phyloP scores from a whole-genome alignment of 2,329 filamentous ascomycete genomes.

The Pleurostoma richardsiae region DNA sequence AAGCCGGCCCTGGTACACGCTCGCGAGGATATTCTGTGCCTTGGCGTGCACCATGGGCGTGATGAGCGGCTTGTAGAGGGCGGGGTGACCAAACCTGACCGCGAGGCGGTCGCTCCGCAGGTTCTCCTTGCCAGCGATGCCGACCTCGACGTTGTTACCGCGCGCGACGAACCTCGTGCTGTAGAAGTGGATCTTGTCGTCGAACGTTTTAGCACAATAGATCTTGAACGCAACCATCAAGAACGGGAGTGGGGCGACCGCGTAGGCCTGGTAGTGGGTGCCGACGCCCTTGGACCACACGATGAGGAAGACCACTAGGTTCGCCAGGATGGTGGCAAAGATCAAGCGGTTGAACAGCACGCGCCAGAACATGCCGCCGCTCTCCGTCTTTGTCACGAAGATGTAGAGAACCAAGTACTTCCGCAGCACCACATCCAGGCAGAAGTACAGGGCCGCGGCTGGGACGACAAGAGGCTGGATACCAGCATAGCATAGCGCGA shows the following conservation, averaged over 20 bases:
- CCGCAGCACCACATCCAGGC: conserved; percentile 82
- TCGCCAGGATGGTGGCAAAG: conserved; percentile 73
- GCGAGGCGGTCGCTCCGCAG: conserved; percentile 64
- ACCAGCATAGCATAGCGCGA: conserved; percentile 77
- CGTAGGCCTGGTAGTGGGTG: conserved; percentile 56
- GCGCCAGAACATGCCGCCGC: conserved; percentile 88
- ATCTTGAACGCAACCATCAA: conserved; percentile 80
- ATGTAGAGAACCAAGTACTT: conserved; percentile 94
- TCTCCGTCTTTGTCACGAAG: conserved; percentile 95
- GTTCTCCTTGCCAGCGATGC: conserved; percentile 42
- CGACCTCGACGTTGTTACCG: conserved; percentile 36
- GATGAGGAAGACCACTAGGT: conserved; percentile 72
- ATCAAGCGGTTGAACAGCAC: conserved; percentile 89
- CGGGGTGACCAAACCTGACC: conserved; percentile 83
- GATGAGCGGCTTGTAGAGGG: conserved; percentile 81
- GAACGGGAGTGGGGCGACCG: conserved; percentile 70
- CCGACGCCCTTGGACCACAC: conserved; percentile 65
- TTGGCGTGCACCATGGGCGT: conserved; percentile 95
- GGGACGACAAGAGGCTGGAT: conserved; percentile 85
- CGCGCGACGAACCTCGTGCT: conserved; percentile 53
- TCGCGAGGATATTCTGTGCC: conserved; percentile 79
- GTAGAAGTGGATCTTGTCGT: conserved; percentile 76
- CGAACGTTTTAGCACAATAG: conserved; percentile 73
- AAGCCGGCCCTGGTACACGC: conserved; percentile 78
- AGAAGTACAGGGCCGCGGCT: conserved; percentile 85